Evolutionary conservation across 2,329 filamentous ascomycete species (phyloP), one percentile per base, ranked within the genome.

Genomic region (Colletotrichum magnum): DNA sequence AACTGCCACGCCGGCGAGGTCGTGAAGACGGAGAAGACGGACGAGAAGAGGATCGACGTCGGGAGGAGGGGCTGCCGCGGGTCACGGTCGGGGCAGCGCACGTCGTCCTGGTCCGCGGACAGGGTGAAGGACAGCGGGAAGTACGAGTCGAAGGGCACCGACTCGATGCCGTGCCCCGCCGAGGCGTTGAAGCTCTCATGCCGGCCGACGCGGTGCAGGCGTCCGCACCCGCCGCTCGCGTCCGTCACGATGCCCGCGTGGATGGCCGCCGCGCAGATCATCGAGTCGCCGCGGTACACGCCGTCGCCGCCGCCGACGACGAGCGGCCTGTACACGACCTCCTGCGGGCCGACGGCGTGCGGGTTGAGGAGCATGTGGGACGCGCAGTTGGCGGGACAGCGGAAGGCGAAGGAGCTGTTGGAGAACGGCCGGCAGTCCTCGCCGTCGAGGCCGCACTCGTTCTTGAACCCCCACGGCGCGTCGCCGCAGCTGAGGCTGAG

Each of bases 51-150:
- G 21, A 95, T 85, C 0, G 94, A 97, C 9, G 98, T 87, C n/a
- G 89, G 93, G 10, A 99, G 87, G 2, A 97, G 83, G 2, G 92
- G 87, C 95, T 96, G 98, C 52, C 95, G 88, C 63, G 92, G 88
- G 78, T 98, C 96, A 61, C 86, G 85, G 18, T 93, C 91, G 59
- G 89, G 87, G 74, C 94, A 92, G 16, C 86, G 61, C 3, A 69
- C 80, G 12, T 94, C 21, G 66, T 36, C 32, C 32, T 9, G 86
- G 39, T 87, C 87, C 2, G 84, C 80, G 4, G 93, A 81, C 74
- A 99, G 98, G 32, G 88, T 89, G 78, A 94, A 98, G 0, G 94
- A 92, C 39, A 93, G 90, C 1, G 96, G 96, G 75, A 99, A 99
- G 73, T 94, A 94, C 0, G 94, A 95, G 71, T 94, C 89, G 77